phyloP scores from a whole-genome alignment of 2,329 filamentous ascomycete genomes.

The Tolypocladium nubicola region DNA sequence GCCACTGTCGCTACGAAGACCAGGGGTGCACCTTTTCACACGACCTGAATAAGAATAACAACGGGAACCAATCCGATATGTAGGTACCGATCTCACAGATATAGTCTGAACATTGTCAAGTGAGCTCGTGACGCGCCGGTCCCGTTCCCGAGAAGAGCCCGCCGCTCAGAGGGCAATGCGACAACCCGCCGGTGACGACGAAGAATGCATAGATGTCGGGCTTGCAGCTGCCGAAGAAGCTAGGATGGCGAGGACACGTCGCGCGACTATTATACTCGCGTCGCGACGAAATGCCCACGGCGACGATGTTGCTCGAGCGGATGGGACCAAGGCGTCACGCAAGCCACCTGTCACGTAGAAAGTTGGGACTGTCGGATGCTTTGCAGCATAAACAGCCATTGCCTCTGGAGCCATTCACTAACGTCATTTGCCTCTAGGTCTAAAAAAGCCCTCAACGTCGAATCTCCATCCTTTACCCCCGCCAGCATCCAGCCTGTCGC shows the following conservation, averaged over 20 bases:
- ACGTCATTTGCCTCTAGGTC: slow-evolving; percentile 19
- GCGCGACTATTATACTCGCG: not conserved
- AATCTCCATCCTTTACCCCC: slow-evolving; percentile 91
- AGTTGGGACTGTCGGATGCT: not conserved
- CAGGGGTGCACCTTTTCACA: slow-evolving; percentile 88
- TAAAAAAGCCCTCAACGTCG: slow-evolving; percentile 83
- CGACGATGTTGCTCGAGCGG: not conserved
- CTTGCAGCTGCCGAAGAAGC: not conserved
- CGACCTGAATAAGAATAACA: slow-evolving; percentile 53
- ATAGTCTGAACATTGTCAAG: not conserved
- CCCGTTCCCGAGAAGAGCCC: not conserved
- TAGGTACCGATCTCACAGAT: slow-evolving; percentile 21
- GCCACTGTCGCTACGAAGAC: slow-evolving; percentile 85
- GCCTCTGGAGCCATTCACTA: not conserved
- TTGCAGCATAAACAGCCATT: not conserved
- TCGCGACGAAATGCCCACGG: not conserved
- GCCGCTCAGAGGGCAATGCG: not conserved
- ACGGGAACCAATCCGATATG: slow-evolving; percentile 34
- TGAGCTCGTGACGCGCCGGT: not conserved
- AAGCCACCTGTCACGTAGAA: not conserved
- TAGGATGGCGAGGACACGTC: not conserved
- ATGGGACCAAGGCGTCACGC: not conserved
- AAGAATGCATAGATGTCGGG: not conserved
- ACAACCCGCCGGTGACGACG: not conserved
- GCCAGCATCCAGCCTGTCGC: slow-evolving; percentile 32